Evolutionary conservation across 768 basidiomycete genomes (phyloP).

Genomic region (Hydnomerulius pinastri): DNA sequence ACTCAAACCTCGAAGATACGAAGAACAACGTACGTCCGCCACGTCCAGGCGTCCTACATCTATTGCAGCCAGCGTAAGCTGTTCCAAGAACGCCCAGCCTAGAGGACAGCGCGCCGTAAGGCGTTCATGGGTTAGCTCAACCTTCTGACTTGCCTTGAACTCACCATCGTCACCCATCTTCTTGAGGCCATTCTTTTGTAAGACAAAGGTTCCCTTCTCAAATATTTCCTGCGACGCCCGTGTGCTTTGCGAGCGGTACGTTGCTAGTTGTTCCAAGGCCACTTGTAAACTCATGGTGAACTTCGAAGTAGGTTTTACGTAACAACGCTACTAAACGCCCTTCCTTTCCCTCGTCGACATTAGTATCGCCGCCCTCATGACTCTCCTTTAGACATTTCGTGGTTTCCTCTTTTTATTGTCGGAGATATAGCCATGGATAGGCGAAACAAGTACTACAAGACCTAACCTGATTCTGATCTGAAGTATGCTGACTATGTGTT

Average conservation of each 20-base stretch:
- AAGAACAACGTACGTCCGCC: slow-evolving; percentile 68
- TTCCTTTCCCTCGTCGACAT: not conserved
- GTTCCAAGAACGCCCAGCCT: slow-evolving; percentile 85
- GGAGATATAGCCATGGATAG: not conserved
- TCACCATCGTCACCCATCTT: slow-evolving; percentile 61
- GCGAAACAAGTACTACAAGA: too few species aligned
- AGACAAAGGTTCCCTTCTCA: slow-evolving; percentile 49
- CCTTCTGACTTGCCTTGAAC: slow-evolving; percentile 1
- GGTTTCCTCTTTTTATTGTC: too few species aligned
- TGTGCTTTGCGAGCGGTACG: slow-evolving; percentile 50
- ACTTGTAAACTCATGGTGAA: slow-evolving; percentile 45
- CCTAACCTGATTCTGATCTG: too few species aligned
- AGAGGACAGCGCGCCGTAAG: not conserved
- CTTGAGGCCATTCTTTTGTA: slow-evolving; percentile 46
- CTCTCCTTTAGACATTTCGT: too few species aligned
- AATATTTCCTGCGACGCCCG: slow-evolving; percentile 62
- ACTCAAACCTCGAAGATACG: not conserved
- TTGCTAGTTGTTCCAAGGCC: slow-evolving; percentile 54
- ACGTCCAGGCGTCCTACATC: slow-evolving; percentile 73
- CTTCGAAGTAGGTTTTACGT: slow-evolving; percentile 3
- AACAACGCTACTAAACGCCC: not conserved
- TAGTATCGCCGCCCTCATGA: too few species aligned
- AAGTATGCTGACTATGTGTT: too few species aligned
- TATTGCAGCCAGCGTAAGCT: slow-evolving; percentile 74
- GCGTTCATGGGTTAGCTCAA: not conserved